Evolutionary conservation across 2,329 filamentous ascomycete species (phyloP), one percentile per base, ranked within the genome.

Genomic region (Colletotrichum sp.): DNA sequence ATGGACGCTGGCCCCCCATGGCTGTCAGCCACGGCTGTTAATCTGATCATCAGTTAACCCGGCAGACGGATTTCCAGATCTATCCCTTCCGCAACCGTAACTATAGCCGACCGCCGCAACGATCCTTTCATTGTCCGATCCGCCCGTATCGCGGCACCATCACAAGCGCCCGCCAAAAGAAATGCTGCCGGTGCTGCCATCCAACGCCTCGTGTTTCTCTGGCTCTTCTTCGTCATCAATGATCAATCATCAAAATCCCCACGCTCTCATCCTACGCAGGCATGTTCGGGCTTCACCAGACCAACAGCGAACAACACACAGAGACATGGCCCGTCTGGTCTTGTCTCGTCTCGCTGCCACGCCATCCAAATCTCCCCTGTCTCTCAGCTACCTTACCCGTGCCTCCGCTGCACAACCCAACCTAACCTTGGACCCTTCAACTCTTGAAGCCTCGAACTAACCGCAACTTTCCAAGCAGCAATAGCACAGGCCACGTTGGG

Each of bases 291-390:
- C 66, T 64, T 70, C 56, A 48, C 58, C 32, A 65, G 43, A 48
- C 43, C 43, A 48, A n/a, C 43, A 8, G 43, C 43, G 22, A 48
- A 22, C n/a, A 48, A 48, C 43, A n/a, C 18, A n/a, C 56, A 39
- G 68, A 71, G 61, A 66, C 68, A 66, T n/a, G 36, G 30, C 28
- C 58, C 22, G 72, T 66, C 52, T 66, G 67, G 71, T 66, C 36
- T 69, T 58, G 66, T 64, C 67, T 75, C 25, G 48, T 75, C 72
- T 74, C 66, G 34, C 60, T 74, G 71, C 60, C 67, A 71, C 61
- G 39, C 71, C 39, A 70, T 66, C 15, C 30, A 22, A 48, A 55
- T 43, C 43, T 48, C 43, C 43, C 43, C 43, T 22, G 22, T 55
- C 30, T 22, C n/a, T 56, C 16, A 43, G 62, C 48, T 36, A 61